These are phyloP conservation scores for Hanseniaspora valbyensis DNA, from an alignment of 805 yeast genomes.

Conservation along the genomic window DNA sequence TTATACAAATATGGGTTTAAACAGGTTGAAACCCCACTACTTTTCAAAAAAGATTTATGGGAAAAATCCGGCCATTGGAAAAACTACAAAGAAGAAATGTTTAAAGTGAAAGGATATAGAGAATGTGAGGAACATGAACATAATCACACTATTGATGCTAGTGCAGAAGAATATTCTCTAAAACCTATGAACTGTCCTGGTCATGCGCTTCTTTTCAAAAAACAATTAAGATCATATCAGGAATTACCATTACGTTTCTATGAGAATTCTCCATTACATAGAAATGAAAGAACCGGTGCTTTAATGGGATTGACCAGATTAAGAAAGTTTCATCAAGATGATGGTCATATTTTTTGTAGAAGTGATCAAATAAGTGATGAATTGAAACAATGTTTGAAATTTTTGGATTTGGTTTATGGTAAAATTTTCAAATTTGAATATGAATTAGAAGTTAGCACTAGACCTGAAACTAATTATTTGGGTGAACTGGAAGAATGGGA, in stretches of 20 bases:
- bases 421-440: constrained; percentile 43
- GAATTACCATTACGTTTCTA: constrained; percentile 79
- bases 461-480: constrained; percentile 66
- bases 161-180: constrained; percentile 50
- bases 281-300: constrained; percentile 93
- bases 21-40: constrained; percentile 86
- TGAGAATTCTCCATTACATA: constrained; percentile 83
- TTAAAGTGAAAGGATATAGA: constrained; percentile 56
- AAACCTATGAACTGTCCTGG: constrained; percentile 97
- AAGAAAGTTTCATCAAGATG: constrained; percentile 93
- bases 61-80: constrained; percentile 93
- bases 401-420: constrained; percentile 64
- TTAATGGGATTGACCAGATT: constrained; percentile 86
- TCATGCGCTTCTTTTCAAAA: constrained; percentile 72
- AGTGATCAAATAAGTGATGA: constrained; percentile 65
- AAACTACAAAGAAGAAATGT: constrained; percentile 90
- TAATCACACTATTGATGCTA: not conserved
- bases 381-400: constrained; percentile 55
- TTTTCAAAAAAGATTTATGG: constrained; percentile 76
- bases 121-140: constrained; percentile 17
- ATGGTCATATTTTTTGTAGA: constrained; percentile 90
- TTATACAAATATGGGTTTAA: constrained; percentile 72
- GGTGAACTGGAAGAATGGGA: constrained; percentile 76
- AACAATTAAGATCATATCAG: constrained; percentile 66
- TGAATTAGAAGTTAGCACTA: constrained; percentile 64